Conservation (phyloP, 495 filamentous ascomycete species). For the Astrocystis sublimbata region DNA sequence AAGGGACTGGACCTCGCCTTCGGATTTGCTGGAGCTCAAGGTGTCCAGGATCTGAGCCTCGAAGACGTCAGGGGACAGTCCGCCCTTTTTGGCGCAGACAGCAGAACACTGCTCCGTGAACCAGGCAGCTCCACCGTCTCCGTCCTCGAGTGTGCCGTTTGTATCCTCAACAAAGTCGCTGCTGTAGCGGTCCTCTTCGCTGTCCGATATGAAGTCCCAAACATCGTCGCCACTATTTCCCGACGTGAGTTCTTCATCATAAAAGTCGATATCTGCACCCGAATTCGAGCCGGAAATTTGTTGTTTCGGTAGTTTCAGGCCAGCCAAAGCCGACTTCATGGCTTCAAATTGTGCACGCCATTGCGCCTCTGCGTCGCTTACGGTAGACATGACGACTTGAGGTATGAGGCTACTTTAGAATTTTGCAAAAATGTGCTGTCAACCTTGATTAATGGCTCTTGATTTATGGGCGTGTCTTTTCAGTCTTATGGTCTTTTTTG, state of each 20-base stretch:
- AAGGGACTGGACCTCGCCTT: constrained; percentile 83
- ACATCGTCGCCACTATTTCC: constrained; percentile 71
- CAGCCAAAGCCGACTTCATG: constrained; percentile 50
- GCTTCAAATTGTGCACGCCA: constrained; percentile 49
- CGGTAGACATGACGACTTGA: constrained; percentile 27
- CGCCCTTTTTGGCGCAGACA: constrained; percentile 60
- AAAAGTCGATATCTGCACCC: constrained; percentile 47
- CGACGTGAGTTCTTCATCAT: constrained; percentile 62
- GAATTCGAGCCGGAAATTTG: constrained; percentile 15
- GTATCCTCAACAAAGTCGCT: constrained; percentile 44
- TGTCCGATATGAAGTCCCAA: constrained; percentile 84
- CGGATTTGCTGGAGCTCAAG: constrained; percentile 63
- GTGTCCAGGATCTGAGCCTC: constrained; percentile 70
- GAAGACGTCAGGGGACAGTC: constrained; percentile 62
- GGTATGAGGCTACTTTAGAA: background rate
- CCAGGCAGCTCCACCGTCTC: constrained; percentile 54
- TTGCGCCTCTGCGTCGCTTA: constrained; percentile 36
- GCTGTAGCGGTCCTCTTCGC: constrained; percentile 58
- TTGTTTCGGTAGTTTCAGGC: constrained; percentile 33
- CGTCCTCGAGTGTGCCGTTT: constrained; percentile 21
- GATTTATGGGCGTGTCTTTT: background rate
- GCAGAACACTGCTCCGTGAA: constrained; percentile 63
- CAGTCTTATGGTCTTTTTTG: background rate
- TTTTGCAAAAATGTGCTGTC: background rate
- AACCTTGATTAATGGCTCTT: background rate